phyloP scores from a whole-genome alignment of 2,329 filamentous ascomycete species.

The Aureobasidium sp. region DNA sequence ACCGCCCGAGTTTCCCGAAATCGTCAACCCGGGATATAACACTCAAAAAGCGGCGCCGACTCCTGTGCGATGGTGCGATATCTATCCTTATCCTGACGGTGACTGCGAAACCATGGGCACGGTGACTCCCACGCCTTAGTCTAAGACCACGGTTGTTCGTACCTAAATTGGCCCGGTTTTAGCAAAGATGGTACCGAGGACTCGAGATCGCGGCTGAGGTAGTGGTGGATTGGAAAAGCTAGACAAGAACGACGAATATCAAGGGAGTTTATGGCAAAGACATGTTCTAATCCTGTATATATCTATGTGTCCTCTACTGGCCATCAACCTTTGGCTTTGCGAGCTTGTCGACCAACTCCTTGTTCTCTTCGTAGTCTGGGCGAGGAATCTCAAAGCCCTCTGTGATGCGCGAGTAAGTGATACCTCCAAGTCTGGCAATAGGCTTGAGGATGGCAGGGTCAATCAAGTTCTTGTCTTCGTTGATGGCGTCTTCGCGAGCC shows the following conservation, averaged over 20 bases:
- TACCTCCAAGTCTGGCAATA: conserved; percentile 73
- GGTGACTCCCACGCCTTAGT: no score
- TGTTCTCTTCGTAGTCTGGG: conserved; percentile 43
- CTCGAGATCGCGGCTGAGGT: no score
- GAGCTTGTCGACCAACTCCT: conserved; percentile 45
- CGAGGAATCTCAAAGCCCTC: conserved; percentile 66
- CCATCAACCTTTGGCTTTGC: conserved; percentile 43
- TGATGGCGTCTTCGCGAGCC: conserved; percentile 81
- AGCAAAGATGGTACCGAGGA: no score
- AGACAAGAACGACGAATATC: no score
- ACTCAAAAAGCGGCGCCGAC: background rate
- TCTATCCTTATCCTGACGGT: background rate
- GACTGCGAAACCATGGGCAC: background rate
- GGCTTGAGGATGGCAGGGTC: conserved; percentile 69
- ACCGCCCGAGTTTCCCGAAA: background rate
- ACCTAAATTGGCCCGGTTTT: no score
- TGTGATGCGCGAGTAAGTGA: conserved; percentile 67
- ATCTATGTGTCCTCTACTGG: conserved; percentile 22
- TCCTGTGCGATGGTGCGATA: background rate
- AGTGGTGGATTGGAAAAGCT: no score
- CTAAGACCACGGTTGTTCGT: no score
- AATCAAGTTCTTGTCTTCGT: conserved; percentile 66
- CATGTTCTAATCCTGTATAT: background rate
- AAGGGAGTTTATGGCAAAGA: no score
- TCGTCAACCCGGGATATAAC: background rate